These are phyloP conservation scores for Zasmidium citrigriseum DNA, from an alignment of 2,329 filamentous ascomycete species.

Conservation along the genomic window DNA sequence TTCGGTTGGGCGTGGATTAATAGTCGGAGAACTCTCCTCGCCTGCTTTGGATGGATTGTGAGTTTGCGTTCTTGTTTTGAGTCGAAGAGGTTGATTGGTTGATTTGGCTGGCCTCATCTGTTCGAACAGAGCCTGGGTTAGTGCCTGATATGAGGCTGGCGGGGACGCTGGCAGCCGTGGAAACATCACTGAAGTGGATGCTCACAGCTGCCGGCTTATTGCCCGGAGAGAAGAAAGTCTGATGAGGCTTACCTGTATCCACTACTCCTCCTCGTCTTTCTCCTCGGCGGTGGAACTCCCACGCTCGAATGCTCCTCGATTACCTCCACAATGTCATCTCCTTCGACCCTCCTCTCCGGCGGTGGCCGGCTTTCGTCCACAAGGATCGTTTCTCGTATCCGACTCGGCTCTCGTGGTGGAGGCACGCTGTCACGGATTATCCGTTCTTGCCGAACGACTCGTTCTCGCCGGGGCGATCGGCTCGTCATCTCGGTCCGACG, in stretches of 20 bases:
- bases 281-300: conserved; percentile 37
- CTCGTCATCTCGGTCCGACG: conserved; percentile 35
- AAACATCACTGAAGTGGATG: background rate
- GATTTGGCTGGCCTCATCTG: conserved; percentile 5
- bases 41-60: conserved; percentile 15
- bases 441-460: conserved; percentile 36
- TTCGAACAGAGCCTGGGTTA: conserved; percentile 4
- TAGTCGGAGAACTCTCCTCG: conserved; percentile 22
- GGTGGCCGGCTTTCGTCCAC: conserved; percentile 42
- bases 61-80: conserved; percentile 8
- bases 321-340: conserved; percentile 60
- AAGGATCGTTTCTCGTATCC: conserved; percentile 39
- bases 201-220: background rate
- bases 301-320: conserved; percentile 57
- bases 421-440: conserved; percentile 34
- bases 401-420: conserved; percentile 28
- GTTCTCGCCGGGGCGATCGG: conserved; percentile 30
- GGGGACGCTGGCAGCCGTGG: background rate
- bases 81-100: background rate
- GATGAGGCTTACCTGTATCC: conserved; percentile 55
- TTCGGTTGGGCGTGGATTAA: conserved; percentile 1
- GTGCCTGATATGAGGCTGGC: conserved; percentile 5
- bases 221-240: background rate
- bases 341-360: conserved; percentile 43
- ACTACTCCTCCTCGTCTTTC: conserved; percentile 39